Base-by-base conservation (phyloP, 164 flowering plant species). In the Saururus chinensis region DNA sequence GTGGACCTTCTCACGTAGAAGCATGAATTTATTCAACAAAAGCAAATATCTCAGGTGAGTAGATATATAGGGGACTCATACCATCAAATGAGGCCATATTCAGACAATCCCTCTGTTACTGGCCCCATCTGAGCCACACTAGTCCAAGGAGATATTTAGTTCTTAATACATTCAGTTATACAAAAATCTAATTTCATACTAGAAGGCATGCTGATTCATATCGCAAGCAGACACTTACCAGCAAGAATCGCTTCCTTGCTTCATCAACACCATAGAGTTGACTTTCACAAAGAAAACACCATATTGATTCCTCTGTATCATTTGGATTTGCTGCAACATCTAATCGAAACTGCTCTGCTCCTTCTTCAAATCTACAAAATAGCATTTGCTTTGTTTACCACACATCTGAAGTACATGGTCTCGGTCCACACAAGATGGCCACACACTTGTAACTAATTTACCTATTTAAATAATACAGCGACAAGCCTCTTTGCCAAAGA, bases 221-320 rank as follows among this genome's bases (percentile, higher is more conserved):
- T 67, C 60, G 51, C 23, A 64, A 35, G 42, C 41, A 53, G 35
- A 7, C 40, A 73, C 71, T 72, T 70, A 72, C 98, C 95, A 89
- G 81, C 16, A 88, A 82, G 77, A 82, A 89, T 64, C 77, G 73
- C 53, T 63, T 77, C 69, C 97, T 77, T 60, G 98, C 97, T 77
- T 81, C 90, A 68, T 85, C 80, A 30, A 78, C 80, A 54, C 98
- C 96, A 77, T 79, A 81, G 22, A 89, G 53, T 69, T 78, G 92
- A 76, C 92, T 86, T 78, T 93, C 97, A 73, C 98, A 92, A 0
- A 93, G 84, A 71, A 93, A 89, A 70, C 97, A 89, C 98, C 98
- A 93, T 45, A 93, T 89, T 4, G 97, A 88, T 78, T 93, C 98
- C 71, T 89, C 98, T 0, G 98, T 88, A 56, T 93, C 98, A 78